A percentile compares a stretch with the other conserved stretches of the same genome.
phyloP scores from a whole-genome alignment of 768 basidiomycete genomes.

The Pleurotus eryngii region DNA sequence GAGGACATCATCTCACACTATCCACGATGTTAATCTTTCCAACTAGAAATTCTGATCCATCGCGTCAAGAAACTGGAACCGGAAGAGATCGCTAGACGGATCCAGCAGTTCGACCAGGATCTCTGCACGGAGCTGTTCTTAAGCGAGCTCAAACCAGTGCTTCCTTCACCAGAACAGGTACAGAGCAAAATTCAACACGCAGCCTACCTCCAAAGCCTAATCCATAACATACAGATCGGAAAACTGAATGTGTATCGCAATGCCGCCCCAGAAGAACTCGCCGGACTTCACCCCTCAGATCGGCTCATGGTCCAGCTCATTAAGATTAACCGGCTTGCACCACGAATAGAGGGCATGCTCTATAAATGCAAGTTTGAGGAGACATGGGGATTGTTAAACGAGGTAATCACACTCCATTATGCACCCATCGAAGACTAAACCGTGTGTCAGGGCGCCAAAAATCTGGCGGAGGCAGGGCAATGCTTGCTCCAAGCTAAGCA shows the following conservation, averaged over 20 bases:
- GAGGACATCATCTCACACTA: not conserved
- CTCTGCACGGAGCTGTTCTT: conserved; percentile 89
- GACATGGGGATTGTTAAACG: conserved; percentile 75
- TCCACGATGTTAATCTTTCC: conserved; percentile 1
- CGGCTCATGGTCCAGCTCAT: conserved; percentile 96
- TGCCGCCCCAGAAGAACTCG: conserved; percentile 82
- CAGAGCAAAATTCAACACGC: conserved; percentile 10
- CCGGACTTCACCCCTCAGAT: conserved; percentile 89
- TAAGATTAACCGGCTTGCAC: conserved; percentile 84
- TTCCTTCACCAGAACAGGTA: conserved; percentile 91
- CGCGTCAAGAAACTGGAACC: conserved; percentile 80
- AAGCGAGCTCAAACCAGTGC: conserved; percentile 79
- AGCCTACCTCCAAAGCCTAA: not conserved
- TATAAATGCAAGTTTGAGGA: conserved; percentile 89
- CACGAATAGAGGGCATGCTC: conserved; percentile 94
- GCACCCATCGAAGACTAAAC: conserved; percentile 4
- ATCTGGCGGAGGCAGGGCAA: conserved; percentile 77
- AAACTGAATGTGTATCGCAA: conserved; percentile 89
- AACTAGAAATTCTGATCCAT: conserved; percentile 86
- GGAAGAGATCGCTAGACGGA: conserved; percentile 80
- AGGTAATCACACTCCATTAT: conserved; percentile 42
- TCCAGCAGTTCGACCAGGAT: conserved; percentile 83
- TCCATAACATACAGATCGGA: conserved; percentile 53
- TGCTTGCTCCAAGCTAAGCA: conserved; percentile 75
- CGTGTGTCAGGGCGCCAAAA: conserved; percentile 63